phyloP scores from a whole-genome alignment of 352 stramenopile genomes.

The Phytophthora crassamura region DNA sequence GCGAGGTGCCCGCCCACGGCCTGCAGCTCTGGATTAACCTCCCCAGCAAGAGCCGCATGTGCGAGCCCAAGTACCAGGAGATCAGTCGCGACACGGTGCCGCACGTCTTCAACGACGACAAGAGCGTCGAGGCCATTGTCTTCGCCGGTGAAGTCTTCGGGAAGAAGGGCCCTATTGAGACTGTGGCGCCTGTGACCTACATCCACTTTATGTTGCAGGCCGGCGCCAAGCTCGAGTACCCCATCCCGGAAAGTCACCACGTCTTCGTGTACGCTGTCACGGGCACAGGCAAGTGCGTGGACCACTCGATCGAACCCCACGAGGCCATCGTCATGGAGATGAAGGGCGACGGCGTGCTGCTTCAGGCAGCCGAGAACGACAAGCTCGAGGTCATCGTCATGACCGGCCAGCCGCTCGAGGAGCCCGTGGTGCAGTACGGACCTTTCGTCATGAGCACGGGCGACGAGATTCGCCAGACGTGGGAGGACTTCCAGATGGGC shows the following conservation, averaged over 20 bases:
- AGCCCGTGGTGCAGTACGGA: constrained; percentile 69
- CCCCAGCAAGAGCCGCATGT: constrained; percentile 42
- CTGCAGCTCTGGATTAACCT: constrained; percentile 70
- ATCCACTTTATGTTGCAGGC: constrained; percentile 54
- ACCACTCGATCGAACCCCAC: constrained; percentile 40
- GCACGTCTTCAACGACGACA: constrained; percentile 47
- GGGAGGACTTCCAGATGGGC: constrained; percentile 51
- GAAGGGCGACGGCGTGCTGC: constrained; percentile 54
- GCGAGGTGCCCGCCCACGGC: constrained; percentile 35
- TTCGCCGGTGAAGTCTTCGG: constrained; percentile 63
- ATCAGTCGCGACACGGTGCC: constrained; percentile 51
- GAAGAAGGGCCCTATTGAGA: constrained; percentile 46
- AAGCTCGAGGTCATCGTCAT: constrained; percentile 63
- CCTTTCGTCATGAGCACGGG: constrained; percentile 81
- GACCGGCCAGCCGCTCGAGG: constrained; percentile 57
- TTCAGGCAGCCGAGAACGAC: constrained; percentile 38
- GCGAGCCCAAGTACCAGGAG: constrained; percentile 61
- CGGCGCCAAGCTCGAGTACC: constrained; percentile 45
- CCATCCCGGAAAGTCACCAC: constrained; percentile 49
- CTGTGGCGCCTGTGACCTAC: constrained; percentile 56
- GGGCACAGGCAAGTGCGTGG: constrained; percentile 36
- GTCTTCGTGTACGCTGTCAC: constrained; percentile 50
- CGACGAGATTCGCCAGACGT: constrained; percentile 60
- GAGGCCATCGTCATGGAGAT: constrained; percentile 62
- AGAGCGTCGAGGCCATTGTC: constrained; percentile 55